Evolutionary conservation across 192 early-diverging fungal genomes (phyloP).

Genomic region (Podila epicladia): DNA sequence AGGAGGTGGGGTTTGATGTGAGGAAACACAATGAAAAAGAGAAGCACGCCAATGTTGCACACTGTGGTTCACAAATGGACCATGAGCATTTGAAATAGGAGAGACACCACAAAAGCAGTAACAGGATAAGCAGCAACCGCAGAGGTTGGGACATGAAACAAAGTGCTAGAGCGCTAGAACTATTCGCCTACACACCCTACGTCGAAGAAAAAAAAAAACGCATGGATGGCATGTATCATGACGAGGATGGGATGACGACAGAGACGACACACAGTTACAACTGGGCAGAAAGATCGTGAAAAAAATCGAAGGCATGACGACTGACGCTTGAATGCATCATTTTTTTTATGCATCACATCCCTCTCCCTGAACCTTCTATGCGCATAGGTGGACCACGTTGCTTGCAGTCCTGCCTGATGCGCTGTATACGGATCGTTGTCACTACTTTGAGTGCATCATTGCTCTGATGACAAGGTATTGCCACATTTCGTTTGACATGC

Average conservation of each 20-base stretch:
- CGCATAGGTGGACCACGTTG: constrained; percentile 53
- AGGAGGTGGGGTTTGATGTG: not conserved
- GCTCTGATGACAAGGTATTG: constrained; percentile 45
- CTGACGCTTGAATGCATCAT: too few relatives aligned
- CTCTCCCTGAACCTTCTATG: not conserved
- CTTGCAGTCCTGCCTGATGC: constrained; percentile 45
- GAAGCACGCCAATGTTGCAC: too few relatives aligned
- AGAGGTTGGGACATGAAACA: not conserved
- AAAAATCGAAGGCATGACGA: too few relatives aligned
- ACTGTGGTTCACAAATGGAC: too few relatives aligned
- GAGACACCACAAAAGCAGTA: not conserved
- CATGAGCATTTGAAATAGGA: not conserved
- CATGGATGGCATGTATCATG: too few relatives aligned
- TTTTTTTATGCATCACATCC: too few relatives aligned
- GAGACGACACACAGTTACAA: too few relatives aligned
- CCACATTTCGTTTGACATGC: not conserved
- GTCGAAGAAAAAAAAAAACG: too few relatives aligned
- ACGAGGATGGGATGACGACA: too few relatives aligned
- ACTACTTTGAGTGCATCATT: constrained; percentile 59
- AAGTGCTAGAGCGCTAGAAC: not conserved
- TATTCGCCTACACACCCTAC: too few relatives aligned
- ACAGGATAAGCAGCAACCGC: not conserved
- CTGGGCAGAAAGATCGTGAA: too few relatives aligned
- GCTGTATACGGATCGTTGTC: constrained; percentile 50
- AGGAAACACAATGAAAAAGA: too few relatives aligned